A percentile compares a stretch with the other conserved stretches of the same genome.
These are phyloP conservation scores for Phytopythium litorale DNA, from an alignment of 352 stramenopile genomes.

Conservation along the genomic window DNA sequence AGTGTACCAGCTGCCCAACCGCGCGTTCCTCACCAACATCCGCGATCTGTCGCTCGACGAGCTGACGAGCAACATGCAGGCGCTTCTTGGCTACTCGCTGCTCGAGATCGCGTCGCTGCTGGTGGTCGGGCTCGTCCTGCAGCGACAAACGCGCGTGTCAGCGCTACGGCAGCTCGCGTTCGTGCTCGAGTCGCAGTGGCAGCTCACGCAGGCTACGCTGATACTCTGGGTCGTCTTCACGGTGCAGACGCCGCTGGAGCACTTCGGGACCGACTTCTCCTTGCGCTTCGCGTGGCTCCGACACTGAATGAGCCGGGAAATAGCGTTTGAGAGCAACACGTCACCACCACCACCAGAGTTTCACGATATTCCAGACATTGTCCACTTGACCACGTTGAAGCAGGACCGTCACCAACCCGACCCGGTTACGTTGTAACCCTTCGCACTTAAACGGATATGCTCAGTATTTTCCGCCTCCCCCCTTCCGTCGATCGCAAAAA, in stretches of 20 bases:
- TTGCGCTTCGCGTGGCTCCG: conserved; percentile 25
- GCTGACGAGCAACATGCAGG: conserved; percentile 8
- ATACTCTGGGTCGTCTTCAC: conserved; percentile 21
- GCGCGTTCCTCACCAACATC: conserved; percentile 27
- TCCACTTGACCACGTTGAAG: too few relatives aligned
- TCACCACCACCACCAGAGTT: too few relatives aligned
- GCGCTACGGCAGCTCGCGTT: conserved; percentile 20
- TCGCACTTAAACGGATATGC: neutral
- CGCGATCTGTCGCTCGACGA: conserved; percentile 7
- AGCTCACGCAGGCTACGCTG: conserved; percentile 18
- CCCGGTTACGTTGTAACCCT: neutral
- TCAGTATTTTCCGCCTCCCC: neutral
- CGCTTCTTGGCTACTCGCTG: conserved; percentile 7
- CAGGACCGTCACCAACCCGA: too few relatives aligned
- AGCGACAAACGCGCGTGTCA: conserved; percentile 7
- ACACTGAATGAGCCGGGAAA: neutral
- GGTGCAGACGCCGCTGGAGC: conserved; percentile 15
- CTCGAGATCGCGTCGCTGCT: conserved; percentile 10
- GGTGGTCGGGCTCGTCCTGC: conserved; percentile 7
- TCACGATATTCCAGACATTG: too few relatives aligned
- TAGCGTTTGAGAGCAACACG: too few relatives aligned
- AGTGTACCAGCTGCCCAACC: conserved; percentile 27
- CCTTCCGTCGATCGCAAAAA: neutral
- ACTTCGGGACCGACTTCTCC: conserved; percentile 22
- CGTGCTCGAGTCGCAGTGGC: conserved; percentile 18